Base-by-base conservation (phyloP, 192 early-diverging fungal genomes). In the Dissophora globulifera region DNA sequence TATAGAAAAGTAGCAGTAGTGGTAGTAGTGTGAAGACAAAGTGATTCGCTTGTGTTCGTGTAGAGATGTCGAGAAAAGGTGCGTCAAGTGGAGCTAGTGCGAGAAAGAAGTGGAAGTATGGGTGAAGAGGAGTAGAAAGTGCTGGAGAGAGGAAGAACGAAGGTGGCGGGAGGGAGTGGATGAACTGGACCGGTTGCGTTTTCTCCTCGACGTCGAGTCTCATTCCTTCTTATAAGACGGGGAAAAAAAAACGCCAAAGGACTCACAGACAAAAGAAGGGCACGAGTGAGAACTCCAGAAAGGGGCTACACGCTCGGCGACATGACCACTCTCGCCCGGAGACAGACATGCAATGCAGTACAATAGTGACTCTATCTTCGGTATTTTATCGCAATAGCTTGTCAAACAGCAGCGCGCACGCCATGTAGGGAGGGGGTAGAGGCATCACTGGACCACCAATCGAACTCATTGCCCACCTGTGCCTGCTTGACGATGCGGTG, bases 301-400 rank as follows among this genome's bases (percentile, higher is more conserved):
- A 55, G 58, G 67, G 65, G 65, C 54, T 58, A 33, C 23, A 11
- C 20, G 26, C 17, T 40, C 30, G 48, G 19, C 10, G 65, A 67
- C 65, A 67, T 67, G 65, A 67, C 65, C 65, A 30, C 10, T 26
- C 32, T n/a, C n/a, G n/a, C n/a, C n/a, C n/a, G n/a, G n/a, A n/a
- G n/a, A n/a, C n/a, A n/a, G n/a, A n/a, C n/a, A n/a, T n/a, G n/a
- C n/a, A n/a, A n/a, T n/a, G n/a, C n/a, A n/a, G n/a, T n/a, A n/a
- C n/a, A n/a, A n/a, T n/a, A n/a, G n/a, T n/a, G n/a, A n/a, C n/a
- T n/a, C n/a, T n/a, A n/a, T n/a, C 50, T n/a, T 52, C 38, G 38
- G 19, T 41, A 40, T 7, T 40, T 40, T 40, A 40, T 17, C n/a
- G 12, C 43, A 45, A n/a, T n/a, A n/a, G n/a, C n/a, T n/a, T 45